These are phyloP conservation scores for Corynespora cassiicola DNA, from an alignment of 2,329 filamentous ascomycete genomes.

Conservation along the genomic window DNA sequence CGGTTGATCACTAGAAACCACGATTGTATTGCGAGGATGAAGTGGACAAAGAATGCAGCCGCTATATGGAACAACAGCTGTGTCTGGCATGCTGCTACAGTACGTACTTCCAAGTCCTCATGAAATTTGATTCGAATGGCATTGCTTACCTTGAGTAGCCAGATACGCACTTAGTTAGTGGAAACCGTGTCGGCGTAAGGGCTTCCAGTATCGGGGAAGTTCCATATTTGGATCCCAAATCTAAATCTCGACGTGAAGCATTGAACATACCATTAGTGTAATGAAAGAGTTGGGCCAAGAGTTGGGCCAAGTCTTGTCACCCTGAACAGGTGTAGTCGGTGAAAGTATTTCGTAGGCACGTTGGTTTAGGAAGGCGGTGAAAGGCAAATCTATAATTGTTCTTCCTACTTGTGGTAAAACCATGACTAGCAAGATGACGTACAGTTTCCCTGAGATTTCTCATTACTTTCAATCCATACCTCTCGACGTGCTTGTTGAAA, in stretches of 20 bases:
- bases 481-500: too few relatives aligned
- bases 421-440: too few relatives aligned
- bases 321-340: too few relatives aligned
- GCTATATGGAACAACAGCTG: slow-evolving; percentile 51
- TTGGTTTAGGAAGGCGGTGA: too few relatives aligned
- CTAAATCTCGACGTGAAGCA: slow-evolving; percentile 29
- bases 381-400: too few relatives aligned
- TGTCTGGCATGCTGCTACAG: slow-evolving; percentile 34
- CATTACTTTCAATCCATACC: too few relatives aligned
- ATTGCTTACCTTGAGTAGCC: slow-evolving; percentile 12
- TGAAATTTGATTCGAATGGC: not conserved
- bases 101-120: slow-evolving; percentile 9
- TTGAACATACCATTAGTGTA: slow-evolving; percentile 21
- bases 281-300: too few relatives aligned
- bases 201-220: slow-evolving; percentile 48
- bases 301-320: too few relatives aligned
- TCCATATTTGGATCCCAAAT: slow-evolving; percentile 47
- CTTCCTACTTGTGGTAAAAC: too few relatives aligned
- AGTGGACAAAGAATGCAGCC: slow-evolving; percentile 46
- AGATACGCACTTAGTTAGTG: slow-evolving; percentile 26
- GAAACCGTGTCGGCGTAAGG: slow-evolving; percentile 40
- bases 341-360: too few relatives aligned
- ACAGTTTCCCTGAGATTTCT: too few relatives aligned
- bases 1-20: slow-evolving; percentile 48
- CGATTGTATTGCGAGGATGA: slow-evolving; percentile 49